Percentiles rank a stretch among this genome's conserved stretches.
phyloP scores from a whole-genome alignment of 1,139 yeast genomes.

The Fermentozyma sake region DNA sequence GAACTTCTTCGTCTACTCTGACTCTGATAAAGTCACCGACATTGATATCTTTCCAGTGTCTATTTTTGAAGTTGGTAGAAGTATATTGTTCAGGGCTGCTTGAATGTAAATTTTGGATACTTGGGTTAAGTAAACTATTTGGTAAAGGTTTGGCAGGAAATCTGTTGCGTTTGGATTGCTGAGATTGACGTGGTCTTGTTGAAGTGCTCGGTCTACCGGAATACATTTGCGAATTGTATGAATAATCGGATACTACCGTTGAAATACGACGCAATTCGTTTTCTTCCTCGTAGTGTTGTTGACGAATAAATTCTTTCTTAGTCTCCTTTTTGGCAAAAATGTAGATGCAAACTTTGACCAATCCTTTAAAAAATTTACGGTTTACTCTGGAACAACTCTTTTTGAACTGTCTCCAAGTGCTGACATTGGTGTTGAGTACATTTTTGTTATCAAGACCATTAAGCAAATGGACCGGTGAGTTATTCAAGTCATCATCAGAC shows the following conservation, averaged over 20 bases:
- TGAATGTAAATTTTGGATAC: conserved; percentile 17
- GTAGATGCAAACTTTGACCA: conserved; percentile 20
- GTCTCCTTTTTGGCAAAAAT: conserved; percentile 26
- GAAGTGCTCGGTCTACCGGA: conserved; percentile 5
- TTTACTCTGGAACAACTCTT: conserved; percentile 32
- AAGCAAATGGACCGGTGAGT: conserved; percentile 76
- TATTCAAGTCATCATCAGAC: conserved; percentile 80
- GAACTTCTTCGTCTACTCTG: conserved; percentile 84
- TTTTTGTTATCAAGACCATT: conserved; percentile 70
- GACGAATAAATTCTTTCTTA: conserved; percentile 25
- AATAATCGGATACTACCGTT: conserved; percentile 36
- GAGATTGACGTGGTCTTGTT: conserved; percentile 4
- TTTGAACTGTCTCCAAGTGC: conserved; percentile 65
- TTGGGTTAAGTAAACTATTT: conserved; percentile 34
- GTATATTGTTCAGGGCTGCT: conserved; percentile 7
- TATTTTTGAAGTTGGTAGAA: conserved; percentile 53
- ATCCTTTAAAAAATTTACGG: conserved; percentile 13
- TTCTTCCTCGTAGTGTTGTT: conserved; percentile 24
- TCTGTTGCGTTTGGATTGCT: conserved; percentile 11
- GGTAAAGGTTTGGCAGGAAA: conserved; percentile 10
- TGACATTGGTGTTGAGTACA: conserved; percentile 56
- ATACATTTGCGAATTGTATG: conserved; percentile 11
- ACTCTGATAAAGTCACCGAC: conserved; percentile 90
- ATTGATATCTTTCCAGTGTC: conserved; percentile 80
- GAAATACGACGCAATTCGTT: conserved; percentile 34